phyloP scores from a whole-genome alignment of 495 filamentous ascomycete genomes.

The Penicillium silybi region DNA sequence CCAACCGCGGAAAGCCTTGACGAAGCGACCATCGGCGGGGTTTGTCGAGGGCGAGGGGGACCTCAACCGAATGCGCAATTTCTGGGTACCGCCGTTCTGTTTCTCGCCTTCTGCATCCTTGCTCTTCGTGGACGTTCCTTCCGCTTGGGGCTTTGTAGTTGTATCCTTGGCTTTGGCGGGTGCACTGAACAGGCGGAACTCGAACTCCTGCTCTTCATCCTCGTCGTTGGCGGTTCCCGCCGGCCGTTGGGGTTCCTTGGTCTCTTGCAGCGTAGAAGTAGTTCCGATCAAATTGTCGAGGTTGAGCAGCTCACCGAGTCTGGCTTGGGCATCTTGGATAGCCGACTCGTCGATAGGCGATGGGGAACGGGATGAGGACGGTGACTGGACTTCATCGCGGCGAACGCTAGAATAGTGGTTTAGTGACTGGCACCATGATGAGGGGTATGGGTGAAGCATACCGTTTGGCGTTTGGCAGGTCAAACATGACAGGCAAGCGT shows the following conservation, averaged over 20 bases:
- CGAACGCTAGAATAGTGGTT: constrained; percentile 31
- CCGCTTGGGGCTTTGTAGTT: not conserved
- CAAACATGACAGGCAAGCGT: constrained; percentile 32
- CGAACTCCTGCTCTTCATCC: constrained; percentile 46
- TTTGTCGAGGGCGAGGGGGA: constrained; percentile 35
- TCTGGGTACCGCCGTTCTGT: constrained; percentile 23
- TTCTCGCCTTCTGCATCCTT: not conserved
- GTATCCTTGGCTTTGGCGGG: constrained; percentile 18
- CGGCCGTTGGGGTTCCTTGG: not conserved
- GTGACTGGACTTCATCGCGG: constrained; percentile 40
- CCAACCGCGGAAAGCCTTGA: constrained; percentile 45
- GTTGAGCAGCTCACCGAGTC: constrained; percentile 40
- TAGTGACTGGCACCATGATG: not conserved
- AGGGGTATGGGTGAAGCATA: constrained; percentile 9
- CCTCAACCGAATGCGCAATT: constrained; percentile 39
- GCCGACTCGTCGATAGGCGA: constrained; percentile 33
- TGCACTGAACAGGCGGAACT: constrained; percentile 44
- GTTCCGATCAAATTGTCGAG: constrained; percentile 25
- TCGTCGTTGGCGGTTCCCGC: constrained; percentile 12
- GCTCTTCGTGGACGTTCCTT: constrained; percentile 1
- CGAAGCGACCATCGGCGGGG: constrained; percentile 33
- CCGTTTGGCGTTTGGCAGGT: constrained; percentile 41
- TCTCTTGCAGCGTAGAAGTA: not conserved
- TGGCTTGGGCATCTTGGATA: constrained; percentile 32
- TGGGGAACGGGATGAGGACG: constrained; percentile 28